Base-by-base conservation (phyloP, 345 rosid genomes). In the Cochlearia excelsa region DNA sequence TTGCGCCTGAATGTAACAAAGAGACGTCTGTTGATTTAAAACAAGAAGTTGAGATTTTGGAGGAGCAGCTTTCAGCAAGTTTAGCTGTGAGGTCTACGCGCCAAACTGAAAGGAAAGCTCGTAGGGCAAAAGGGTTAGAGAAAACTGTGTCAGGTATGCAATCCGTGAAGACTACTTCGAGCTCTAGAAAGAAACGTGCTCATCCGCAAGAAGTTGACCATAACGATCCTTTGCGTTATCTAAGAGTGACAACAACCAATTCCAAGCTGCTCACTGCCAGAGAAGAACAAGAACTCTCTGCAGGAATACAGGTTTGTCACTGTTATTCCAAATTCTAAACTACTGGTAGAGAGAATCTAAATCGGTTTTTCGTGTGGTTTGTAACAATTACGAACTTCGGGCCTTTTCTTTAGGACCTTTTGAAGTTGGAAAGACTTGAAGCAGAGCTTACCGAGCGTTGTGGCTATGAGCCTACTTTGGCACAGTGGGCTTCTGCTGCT, bases 401-500 rank as follows among this genome's bases (percentile, higher is more conserved):
- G 28, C 40, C 5, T 7, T 40, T 52, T 38, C 51, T 66, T 65
- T 74, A 92, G 98, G 96, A 82, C 61, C 78, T 88, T 52, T 41
- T 92, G 76, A 92, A 86, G 80, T 81, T 92, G 51, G 97, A 93
- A 80, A 69, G 78, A 71, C 89, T 93, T 47, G 82, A 79, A 34
- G 83, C 70, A 56, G 94, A 82, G 81, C 88, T 93, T 54, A 66
- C 61, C 5, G 82, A 82, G 57, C 84, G 94, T 42, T 78, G 62
- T 61, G 95, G 91, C n/a, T 75, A 75, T 68, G 57, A 80, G 63
- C 97, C 97, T 39, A 81, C 86, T 64, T 80, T 85, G 67, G 74
- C 72, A 43, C 97, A 85, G 60, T 93, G 95, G 99, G 97, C 99
- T 47, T 79, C 92, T 58, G 97, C 95, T 35, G 97, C 94, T 47